Percentiles rank a stretch among this genome's conserved stretches.
phyloP scores from a whole-genome alignment of 1,284 basidiomycete genomes.

The Lentinula novae-zelandiae region DNA sequence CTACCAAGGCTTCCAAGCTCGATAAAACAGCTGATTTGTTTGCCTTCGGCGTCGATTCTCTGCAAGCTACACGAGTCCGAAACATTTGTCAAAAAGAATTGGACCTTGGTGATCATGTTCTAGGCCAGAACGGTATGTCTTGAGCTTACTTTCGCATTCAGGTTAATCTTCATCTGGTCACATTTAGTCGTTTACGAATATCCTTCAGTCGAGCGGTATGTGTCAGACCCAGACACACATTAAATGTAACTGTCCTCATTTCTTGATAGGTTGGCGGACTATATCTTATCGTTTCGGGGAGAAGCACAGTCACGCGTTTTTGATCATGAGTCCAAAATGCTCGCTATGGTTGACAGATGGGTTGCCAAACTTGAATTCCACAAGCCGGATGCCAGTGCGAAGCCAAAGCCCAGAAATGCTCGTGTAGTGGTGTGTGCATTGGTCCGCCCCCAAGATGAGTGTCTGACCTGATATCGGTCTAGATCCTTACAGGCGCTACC shows the following conservation, averaged over 20 bases:
- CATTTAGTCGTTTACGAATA: conserved; percentile 40
- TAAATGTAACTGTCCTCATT: neutral
- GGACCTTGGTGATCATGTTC: conserved; percentile 29
- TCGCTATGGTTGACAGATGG: conserved; percentile 39
- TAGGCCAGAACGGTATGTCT: conserved; percentile 36
- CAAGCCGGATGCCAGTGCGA: neutral
- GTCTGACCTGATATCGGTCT: neutral
- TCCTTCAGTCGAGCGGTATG: conserved; percentile 34
- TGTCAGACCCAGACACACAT: neutral
- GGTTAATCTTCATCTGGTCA: neutral
- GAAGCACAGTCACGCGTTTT: conserved; percentile 11
- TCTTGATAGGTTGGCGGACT: conserved; percentile 22
- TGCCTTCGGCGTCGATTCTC: conserved; percentile 50
- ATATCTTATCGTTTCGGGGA: conserved; percentile 26
- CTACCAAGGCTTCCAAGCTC: conserved; percentile 25
- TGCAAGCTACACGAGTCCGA: conserved; percentile 52
- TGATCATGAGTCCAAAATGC: conserved; percentile 32
- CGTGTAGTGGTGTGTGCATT: conserved; percentile 21
- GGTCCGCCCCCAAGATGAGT: neutral
- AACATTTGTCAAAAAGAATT: conserved; percentile 46
- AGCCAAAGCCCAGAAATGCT: conserved; percentile 15
- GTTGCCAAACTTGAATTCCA: conserved; percentile 16
- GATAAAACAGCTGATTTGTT: conserved; percentile 34
- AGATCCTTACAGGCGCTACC: conserved; percentile 56
- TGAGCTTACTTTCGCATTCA: neutral